Conservation (phyloP, 1,284 basidiomycete genomes). For the Sporisorium reilianum region DNA sequence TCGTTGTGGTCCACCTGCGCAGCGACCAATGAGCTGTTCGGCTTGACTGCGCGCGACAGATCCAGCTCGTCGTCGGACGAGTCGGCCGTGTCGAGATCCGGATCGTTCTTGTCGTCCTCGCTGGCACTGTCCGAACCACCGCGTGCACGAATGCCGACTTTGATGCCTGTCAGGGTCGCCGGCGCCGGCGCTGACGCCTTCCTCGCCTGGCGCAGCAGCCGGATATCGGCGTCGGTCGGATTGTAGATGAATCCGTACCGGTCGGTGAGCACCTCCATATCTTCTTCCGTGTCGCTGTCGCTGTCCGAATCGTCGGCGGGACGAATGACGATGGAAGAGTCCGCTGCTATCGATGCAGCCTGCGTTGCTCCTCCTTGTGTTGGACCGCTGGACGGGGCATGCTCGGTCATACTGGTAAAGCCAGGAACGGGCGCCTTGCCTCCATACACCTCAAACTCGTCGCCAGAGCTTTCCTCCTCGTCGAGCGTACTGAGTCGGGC, state of each 20-base stretch:
- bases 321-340: constrained; percentile 44
- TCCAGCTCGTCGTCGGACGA: constrained; percentile 45
- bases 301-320: constrained; percentile 30
- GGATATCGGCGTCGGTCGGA: constrained; percentile 78
- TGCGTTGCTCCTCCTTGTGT: not conserved
- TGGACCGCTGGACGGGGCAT: not conserved
- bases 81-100: constrained; percentile 37
- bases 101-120: constrained; percentile 47
- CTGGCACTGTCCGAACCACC: constrained; percentile 62
- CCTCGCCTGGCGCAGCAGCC: constrained; percentile 79
- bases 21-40: constrained; percentile 1
- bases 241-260: constrained; percentile 97
- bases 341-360: constrained; percentile 1
- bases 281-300: constrained; percentile 69
- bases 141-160: constrained; percentile 73
- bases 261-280: constrained; percentile 79
- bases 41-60: constrained; percentile 65
- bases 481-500: constrained; percentile 49
- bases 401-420: constrained; percentile 36
- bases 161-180: constrained; percentile 85
- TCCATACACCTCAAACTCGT: constrained; percentile 66
- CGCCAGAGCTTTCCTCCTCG: constrained; percentile 62
- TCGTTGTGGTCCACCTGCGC: constrained; percentile 28
- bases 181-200: constrained; percentile 82
- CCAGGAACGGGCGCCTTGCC: constrained; percentile 65